Evolutionary conservation across 768 basidiomycete species (phyloP).

Genomic region (Jaapia argillacea): DNA sequence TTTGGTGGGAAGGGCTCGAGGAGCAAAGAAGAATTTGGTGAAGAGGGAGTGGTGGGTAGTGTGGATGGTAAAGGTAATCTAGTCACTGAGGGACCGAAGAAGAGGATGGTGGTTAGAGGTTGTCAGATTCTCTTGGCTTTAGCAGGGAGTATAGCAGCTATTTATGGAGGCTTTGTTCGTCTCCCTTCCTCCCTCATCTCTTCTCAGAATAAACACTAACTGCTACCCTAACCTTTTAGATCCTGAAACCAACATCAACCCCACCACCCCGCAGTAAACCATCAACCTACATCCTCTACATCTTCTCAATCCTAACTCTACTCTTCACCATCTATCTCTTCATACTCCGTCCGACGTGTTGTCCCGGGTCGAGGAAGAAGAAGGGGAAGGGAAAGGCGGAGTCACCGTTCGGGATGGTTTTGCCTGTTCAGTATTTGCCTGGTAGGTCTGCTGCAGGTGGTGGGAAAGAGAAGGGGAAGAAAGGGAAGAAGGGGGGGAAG

Average conservation of each 20-base stretch:
- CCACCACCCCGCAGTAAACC: slow-evolving; percentile 47
- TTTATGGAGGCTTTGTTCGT: slow-evolving; percentile 57
- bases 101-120: slow-evolving; percentile 38
- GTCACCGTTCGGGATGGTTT: slow-evolving; percentile 37
- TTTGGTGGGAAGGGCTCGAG: slow-evolving; percentile 35
- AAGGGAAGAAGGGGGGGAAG: slow-evolving; percentile 23
- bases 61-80: slow-evolving; percentile 47
- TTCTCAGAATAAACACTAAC: too few relatives aligned
- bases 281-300: slow-evolving; percentile 47
- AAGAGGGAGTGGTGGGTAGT: slow-evolving; percentile 44
- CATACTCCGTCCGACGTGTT: slow-evolving; percentile 49
- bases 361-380: slow-evolving; percentile 24
- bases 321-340: slow-evolving; percentile 45
- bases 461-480: slow-evolving; percentile 30
- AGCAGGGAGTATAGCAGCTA: slow-evolving; percentile 41
- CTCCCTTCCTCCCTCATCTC: neutral
- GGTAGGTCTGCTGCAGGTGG: too few relatives aligned
- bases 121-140: slow-evolving; percentile 40
- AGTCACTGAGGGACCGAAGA: slow-evolving; percentile 54
- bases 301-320: slow-evolving; percentile 42
- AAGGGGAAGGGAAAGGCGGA: slow-evolving; percentile 9
- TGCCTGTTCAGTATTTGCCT: slow-evolving; percentile 48
- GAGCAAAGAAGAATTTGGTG: slow-evolving; percentile 22
- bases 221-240: slow-evolving; percentile 20
- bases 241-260: slow-evolving; percentile 40